Base-by-base conservation (phyloP, 176 grass and related monocot species). In the Metroxylon sagu region DNA sequence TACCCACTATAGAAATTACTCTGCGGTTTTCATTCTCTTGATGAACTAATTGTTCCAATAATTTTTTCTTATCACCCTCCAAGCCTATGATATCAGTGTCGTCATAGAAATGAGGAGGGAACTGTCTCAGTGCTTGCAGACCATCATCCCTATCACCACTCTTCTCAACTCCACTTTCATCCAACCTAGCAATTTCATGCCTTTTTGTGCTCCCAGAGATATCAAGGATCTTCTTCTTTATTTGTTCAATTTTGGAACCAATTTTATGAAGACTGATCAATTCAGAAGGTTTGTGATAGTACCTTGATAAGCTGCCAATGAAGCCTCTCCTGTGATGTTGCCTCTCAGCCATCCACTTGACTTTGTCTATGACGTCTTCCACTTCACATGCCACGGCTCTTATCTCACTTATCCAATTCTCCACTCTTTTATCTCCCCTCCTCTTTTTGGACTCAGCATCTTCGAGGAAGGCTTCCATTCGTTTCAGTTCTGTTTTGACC, bases 1-100 rank as follows among this genome's bases (percentile, higher is more conserved):
- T 76, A 5, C 61, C 72, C 26, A 76, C 72, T 48, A 78, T 71
- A 3, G 75, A 71, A n/a, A 78, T 18, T 5, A 64, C 62, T 59
- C 29, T 67, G 25, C 39, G 52, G 0, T 6, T 6, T 15, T 31
- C 6, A 16, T 52, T 52, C 10, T 31, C 25, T 2, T 7, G 19
- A n/a, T 59, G 52, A 67, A 67, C 1, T 23, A 68, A 31, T 12
- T 21, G 26, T 29, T 51, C 15, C 26, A 52, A 16, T 58, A 76
- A 59, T 59, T 59, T 29, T 3, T 59, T 26, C 3, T 39, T n/a
- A 6, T 76, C 49, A 65, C 60, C 18, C 29, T 76, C 63, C 29
- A 76, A 66, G 27, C 73, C 62, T 4, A 76, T 29, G 21, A 76
- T 28, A 27, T 65, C 48, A 18, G 6, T 56, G 19, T 29, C 15